Evolutionary conservation across 768 basidiomycete species (phyloP).

Genomic region (Serendipita sp.): DNA sequence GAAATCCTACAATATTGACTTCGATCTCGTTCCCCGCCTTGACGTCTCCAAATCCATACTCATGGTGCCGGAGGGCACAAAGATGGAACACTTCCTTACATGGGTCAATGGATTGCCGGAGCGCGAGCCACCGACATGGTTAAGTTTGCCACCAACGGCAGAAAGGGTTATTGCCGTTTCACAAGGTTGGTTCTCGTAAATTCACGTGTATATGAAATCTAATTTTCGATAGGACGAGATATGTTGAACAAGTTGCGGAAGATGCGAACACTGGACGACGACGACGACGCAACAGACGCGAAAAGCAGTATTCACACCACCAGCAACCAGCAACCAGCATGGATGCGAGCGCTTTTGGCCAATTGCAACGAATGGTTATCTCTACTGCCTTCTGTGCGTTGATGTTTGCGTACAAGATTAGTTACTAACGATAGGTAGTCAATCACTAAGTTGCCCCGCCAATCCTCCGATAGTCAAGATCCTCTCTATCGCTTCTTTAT

Average conservation of each 20-base stretch:
- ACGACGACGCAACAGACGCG: slow-evolving; percentile 53
- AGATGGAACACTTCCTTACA: slow-evolving; percentile 73
- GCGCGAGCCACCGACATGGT: slow-evolving; percentile 86
- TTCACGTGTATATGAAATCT: not conserved
- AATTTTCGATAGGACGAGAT: slow-evolving; percentile 42
- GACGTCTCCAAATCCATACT: slow-evolving; percentile 38
- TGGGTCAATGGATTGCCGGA: slow-evolving; percentile 88
- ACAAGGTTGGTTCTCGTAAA: slow-evolving; percentile 43
- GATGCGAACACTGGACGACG: slow-evolving; percentile 79
- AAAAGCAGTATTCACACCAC: slow-evolving; percentile 38
- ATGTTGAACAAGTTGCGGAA: slow-evolving; percentile 77
- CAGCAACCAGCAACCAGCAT: slow-evolving; percentile 56
- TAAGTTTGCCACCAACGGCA: slow-evolving; percentile 82
- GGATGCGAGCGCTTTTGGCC: slow-evolving; percentile 80
- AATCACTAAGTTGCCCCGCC: slow-evolving; percentile 48
- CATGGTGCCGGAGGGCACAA: slow-evolving; percentile 77
- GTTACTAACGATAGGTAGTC: slow-evolving; percentile 25
- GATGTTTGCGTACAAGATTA: not conserved
- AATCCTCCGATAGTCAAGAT: slow-evolving; percentile 54
- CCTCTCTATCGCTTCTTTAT: slow-evolving; percentile 80
- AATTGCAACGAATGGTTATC: slow-evolving; percentile 74
- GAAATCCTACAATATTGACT: slow-evolving; percentile 82
- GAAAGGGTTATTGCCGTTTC: slow-evolving; percentile 83
- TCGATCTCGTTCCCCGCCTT: slow-evolving; percentile 55
- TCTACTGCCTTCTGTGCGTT: slow-evolving; percentile 54